Conservation (phyloP, 495 filamentous ascomycete genomes). For the Filosporella fistucella region DNA sequence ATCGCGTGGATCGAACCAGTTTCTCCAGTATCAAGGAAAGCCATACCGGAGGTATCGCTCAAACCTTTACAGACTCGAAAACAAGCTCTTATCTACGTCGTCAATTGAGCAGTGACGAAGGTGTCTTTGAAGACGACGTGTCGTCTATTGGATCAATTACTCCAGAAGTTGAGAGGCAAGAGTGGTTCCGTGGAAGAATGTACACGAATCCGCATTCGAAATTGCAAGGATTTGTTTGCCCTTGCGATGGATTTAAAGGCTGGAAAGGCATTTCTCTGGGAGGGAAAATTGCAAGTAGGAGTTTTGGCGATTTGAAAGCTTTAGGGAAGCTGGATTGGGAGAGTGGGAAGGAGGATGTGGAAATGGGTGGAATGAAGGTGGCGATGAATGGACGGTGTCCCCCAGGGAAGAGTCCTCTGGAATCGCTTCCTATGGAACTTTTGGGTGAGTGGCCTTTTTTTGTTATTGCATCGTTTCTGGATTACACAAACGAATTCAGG, state of each 20-base stretch:
- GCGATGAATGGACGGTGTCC: conserved; percentile 22
- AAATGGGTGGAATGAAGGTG: conserved; percentile 20
- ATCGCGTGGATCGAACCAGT: conserved; percentile 36
- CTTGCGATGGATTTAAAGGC: conserved; percentile 64
- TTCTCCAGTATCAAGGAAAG: conserved; percentile 55
- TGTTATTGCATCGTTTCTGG: conserved; percentile 4
- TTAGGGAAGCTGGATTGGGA: conserved; percentile 57
- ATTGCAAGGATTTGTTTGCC: conserved; percentile 60
- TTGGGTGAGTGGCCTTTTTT: conserved; percentile 52
- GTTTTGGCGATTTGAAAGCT: conserved; percentile 62
- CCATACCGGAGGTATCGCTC: conserved; percentile 47
- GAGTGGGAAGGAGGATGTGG: conserved; percentile 22
- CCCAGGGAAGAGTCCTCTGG: conserved; percentile 46
- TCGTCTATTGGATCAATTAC: conserved; percentile 15
- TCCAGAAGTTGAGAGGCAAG: conserved; percentile 6
- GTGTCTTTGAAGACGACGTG: conserved; percentile 35
- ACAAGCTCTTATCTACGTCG: conserved; percentile 50
- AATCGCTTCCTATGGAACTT: conserved; percentile 66
- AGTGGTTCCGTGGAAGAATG: conserved; percentile 2
- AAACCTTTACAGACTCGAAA: conserved; percentile 68
- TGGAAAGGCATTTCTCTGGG: conserved; percentile 68
- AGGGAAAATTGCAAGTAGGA: conserved; percentile 65
- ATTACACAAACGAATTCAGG: neutral
- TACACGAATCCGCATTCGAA: conserved; percentile 10
- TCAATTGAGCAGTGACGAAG: conserved; percentile 27